phyloP scores from a whole-genome alignment of 306 rosid genomes.

The Arachis hypogaea region DNA sequence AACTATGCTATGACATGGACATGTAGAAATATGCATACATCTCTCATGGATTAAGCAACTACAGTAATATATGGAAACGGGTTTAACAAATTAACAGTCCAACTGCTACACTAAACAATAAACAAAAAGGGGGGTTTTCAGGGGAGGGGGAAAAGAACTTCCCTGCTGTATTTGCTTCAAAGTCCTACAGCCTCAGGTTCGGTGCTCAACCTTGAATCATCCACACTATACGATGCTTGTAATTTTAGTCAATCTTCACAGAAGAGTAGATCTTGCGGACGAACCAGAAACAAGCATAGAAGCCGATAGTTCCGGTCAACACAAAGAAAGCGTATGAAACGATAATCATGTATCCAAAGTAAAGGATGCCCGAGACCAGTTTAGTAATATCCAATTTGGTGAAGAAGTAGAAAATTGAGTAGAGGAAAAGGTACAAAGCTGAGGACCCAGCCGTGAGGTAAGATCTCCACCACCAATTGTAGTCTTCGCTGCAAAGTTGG shows the following conservation, averaged over 20 bases:
- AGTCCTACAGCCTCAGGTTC: slow-evolving; percentile 29
- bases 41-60: slow-evolving; percentile 44
- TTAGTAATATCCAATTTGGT: slow-evolving; percentile 92
- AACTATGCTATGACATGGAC: background rate
- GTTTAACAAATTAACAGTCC: slow-evolving; percentile 46
- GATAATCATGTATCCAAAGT: slow-evolving; percentile 92
- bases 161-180: slow-evolving; percentile 39
- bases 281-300: slow-evolving; percentile 98
- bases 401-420: slow-evolving; percentile 94
- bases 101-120: slow-evolving; percentile 53
- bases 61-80: slow-evolving; percentile 39
- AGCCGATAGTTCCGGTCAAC: slow-evolving; percentile 93
- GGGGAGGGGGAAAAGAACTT: slow-evolving; percentile 43
- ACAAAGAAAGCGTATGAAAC: slow-evolving; percentile 90
- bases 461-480: slow-evolving; percentile 99
- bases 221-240: slow-evolving; percentile 33
- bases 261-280: slow-evolving; percentile 95
- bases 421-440: slow-evolving; percentile 91
- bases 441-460: slow-evolving; percentile 98
- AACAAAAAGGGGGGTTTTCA: slow-evolving; percentile 39
- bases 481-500: slow-evolving; percentile 99
- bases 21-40: slow-evolving; percentile 45
- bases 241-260: slow-evolving; percentile 93
- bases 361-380: slow-evolving; percentile 90
- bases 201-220: slow-evolving; percentile 24